These are phyloP conservation scores for Sarcodon aspratus DNA, from an alignment of 768 basidiomycete genomes.

Conservation along the genomic window DNA sequence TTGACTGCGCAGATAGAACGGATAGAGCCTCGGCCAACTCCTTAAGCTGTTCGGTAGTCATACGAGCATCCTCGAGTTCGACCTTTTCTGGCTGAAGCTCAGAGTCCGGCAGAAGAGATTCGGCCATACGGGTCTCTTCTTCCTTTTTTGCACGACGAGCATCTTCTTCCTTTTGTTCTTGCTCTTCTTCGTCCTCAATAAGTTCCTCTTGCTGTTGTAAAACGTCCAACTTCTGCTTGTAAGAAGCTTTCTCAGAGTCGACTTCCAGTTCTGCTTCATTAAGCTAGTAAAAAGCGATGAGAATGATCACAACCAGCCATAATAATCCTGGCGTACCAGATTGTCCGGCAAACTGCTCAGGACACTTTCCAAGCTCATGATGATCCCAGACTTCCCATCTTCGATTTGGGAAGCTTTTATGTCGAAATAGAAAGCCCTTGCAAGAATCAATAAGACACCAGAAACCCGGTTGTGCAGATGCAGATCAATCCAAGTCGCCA, in stretches of 20 bases:
- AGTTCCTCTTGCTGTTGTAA: slow-evolving; percentile 98
- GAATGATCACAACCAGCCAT: slow-evolving; percentile 5
- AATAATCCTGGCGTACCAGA: slow-evolving; percentile 45
- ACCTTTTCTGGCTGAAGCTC: slow-evolving; percentile 60
- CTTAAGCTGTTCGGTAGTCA: slow-evolving; percentile 93
- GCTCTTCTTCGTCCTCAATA: slow-evolving; percentile 98
- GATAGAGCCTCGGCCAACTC: slow-evolving; percentile 89
- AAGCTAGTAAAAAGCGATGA: slow-evolving; percentile 38
- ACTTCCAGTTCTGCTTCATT: slow-evolving; percentile 97
- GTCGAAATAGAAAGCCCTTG: slow-evolving; percentile 91
- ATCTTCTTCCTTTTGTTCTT: slow-evolving; percentile 91
- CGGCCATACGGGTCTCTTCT: slow-evolving; percentile 65
- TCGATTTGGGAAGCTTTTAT: slow-evolving; percentile 60
- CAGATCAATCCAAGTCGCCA: slow-evolving; percentile 85
- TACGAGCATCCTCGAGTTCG: slow-evolving; percentile 68
- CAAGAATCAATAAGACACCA: slow-evolving; percentile 89
- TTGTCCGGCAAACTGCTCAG: slow-evolving; percentile 90
- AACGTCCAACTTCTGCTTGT: slow-evolving; percentile 98
- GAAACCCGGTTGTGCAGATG: slow-evolving; percentile 88
- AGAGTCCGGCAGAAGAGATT: slow-evolving; percentile 78
- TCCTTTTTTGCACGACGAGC: slow-evolving; percentile 79
- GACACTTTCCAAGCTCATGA: slow-evolving; percentile 79
- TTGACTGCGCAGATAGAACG: slow-evolving; percentile 86
- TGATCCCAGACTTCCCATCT: slow-evolving; percentile 73
- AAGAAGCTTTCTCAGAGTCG: slow-evolving; percentile 84